Evolutionary conservation across 2,329 filamentous ascomycete species (phyloP).

Genomic region (Corynespora cassiicola): DNA sequence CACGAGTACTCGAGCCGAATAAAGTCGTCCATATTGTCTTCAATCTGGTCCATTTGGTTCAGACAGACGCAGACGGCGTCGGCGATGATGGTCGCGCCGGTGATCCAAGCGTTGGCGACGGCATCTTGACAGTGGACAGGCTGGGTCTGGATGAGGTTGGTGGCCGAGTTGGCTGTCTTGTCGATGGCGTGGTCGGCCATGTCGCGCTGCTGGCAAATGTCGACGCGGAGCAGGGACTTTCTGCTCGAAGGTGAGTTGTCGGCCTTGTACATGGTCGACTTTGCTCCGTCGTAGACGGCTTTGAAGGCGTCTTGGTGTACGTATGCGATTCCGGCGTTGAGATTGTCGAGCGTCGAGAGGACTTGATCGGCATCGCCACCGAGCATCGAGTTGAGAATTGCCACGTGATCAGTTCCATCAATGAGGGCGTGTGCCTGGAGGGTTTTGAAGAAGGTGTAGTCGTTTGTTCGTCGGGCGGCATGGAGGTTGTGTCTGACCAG

Average conservation of each 20-base stretch:
- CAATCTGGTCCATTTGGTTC: constrained; percentile 48
- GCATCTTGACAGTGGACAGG: constrained; percentile 47
- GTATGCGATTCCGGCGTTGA: constrained; percentile 54
- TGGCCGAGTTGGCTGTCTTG: constrained; percentile 53
- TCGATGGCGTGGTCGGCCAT: constrained; percentile 55
- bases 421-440: constrained; percentile 52
- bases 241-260: constrained; percentile 33
- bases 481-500: constrained; percentile 54
- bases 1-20: constrained; percentile 54
- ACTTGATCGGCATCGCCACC: constrained; percentile 52
- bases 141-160: constrained; percentile 52
- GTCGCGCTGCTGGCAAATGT: constrained; percentile 52
- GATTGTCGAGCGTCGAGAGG: constrained; percentile 52
- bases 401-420: constrained; percentile 54
- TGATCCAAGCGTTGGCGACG: constrained; percentile 53
- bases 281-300: constrained; percentile 52
- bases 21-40: constrained; percentile 51
- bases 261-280: constrained; percentile 41
- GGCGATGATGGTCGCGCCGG: constrained; percentile 52
- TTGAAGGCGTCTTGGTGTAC: constrained; percentile 56
- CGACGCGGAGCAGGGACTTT: constrained; percentile 50
- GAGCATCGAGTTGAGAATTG: constrained; percentile 47
- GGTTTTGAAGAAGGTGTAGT: constrained; percentile 56
- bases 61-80: constrained; percentile 53
- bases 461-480: constrained; percentile 50